Percentiles rank a stretch among this genome's conserved stretches.
Conservation (phyloP, 2,329 filamentous ascomycete genomes). For the Colletotrichum shisoi region DNA sequence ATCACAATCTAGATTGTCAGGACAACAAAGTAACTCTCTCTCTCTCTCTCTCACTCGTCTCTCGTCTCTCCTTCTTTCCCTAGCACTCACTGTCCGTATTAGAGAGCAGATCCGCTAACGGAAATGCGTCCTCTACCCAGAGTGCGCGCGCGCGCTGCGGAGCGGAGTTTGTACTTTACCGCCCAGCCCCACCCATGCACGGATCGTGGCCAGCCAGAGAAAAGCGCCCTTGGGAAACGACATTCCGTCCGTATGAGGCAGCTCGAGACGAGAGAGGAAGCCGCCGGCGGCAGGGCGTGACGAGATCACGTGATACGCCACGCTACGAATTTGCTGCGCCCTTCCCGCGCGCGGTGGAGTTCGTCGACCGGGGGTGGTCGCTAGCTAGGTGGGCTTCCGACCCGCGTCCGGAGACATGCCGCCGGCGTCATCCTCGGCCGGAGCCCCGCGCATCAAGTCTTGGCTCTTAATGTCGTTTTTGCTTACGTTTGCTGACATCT, state of each 20-base stretch:
- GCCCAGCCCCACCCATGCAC: not conserved
- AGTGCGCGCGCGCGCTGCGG: conserved; percentile 11
- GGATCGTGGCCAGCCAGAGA: not conserved
- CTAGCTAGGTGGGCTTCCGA: too few relatives aligned
- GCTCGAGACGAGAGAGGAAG: conserved; percentile 21
- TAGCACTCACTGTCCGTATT: not conserved
- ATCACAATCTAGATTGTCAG: not conserved
- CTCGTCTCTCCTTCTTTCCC: too few relatives aligned
- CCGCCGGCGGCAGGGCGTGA: conserved; percentile 31
- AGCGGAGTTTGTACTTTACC: conserved; percentile 7
- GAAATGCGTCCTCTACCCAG: not conserved
- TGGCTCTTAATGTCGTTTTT: not conserved
- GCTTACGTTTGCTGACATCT: not conserved
- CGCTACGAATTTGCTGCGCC: too few relatives aligned
- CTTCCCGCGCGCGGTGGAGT: not conserved
- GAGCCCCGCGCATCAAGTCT: not conserved
- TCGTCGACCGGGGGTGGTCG: not conserved
- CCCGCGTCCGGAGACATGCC: not conserved
- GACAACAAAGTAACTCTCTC: not conserved
- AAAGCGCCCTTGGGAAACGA: not conserved
- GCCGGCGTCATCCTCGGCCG: not conserved
- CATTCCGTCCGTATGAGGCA: conserved; percentile 7
- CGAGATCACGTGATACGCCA: conserved; percentile 21
- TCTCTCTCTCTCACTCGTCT: not conserved
- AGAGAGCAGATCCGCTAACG: conserved; percentile 7